These are phyloP conservation scores for Apiospora kogelbergensis DNA, from an alignment of 2,329 filamentous ascomycete species.

Conservation along the genomic window DNA sequence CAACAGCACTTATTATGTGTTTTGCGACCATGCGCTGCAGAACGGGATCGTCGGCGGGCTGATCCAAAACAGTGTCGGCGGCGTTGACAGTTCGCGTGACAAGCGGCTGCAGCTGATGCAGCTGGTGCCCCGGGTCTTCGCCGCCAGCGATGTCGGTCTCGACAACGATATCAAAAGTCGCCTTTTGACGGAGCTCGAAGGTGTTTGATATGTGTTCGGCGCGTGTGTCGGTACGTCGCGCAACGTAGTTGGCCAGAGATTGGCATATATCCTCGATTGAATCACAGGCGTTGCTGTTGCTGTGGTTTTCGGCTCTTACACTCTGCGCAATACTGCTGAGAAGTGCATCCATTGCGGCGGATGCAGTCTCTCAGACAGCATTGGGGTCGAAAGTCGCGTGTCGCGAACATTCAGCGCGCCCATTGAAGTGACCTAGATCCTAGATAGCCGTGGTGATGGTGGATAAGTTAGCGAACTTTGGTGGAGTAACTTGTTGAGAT, in stretches of 20 bases:
- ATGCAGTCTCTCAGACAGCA: background rate
- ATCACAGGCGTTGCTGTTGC: conserved; percentile 31
- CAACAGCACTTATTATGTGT: conserved; percentile 45
- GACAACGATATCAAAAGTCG: conserved; percentile 41
- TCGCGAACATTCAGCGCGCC: background rate
- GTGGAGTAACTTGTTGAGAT: background rate
- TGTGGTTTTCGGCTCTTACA: conserved; percentile 18
- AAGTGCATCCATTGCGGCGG: conserved; percentile 29
- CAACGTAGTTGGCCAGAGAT: conserved; percentile 42
- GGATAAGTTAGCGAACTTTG: background rate
- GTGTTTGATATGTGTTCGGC: conserved; percentile 49
- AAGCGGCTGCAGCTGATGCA: conserved; percentile 27
- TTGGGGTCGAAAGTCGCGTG: background rate
- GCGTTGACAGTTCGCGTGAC: conserved; percentile 40
- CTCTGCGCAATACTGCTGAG: conserved; percentile 16
- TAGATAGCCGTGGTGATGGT: background rate
- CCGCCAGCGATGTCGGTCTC: conserved; percentile 36
- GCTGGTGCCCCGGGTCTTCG: conserved; percentile 29
- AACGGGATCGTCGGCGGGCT: conserved; percentile 47
- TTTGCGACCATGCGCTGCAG: conserved; percentile 51
- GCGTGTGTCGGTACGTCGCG: conserved; percentile 45
- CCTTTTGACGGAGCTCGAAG: conserved; percentile 46
- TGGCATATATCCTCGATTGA: conserved; percentile 47
- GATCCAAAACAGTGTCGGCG: conserved; percentile 47
- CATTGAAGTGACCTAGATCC: background rate